Percentiles rank a stretch among this genome's conserved stretches.
Evolutionary conservation across 2,329 filamentous ascomycete genomes (phyloP).

Genomic region (Fusarium clavum): DNA sequence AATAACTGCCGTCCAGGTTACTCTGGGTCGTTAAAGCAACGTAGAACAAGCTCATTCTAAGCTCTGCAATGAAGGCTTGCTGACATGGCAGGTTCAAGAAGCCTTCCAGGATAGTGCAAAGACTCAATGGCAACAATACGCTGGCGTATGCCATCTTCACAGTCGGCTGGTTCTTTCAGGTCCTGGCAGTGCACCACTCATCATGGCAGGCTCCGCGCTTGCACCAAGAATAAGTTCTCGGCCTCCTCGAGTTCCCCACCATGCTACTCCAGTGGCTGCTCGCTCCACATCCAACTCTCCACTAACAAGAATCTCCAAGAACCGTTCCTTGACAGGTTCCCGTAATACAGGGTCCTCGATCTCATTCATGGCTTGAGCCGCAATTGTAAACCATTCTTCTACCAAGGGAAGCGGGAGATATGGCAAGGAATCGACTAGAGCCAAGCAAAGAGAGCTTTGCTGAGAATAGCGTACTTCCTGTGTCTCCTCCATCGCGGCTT

Average conservation of each 20-base stretch:
- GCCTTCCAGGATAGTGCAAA: background rate
- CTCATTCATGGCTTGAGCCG: conserved; percentile 73
- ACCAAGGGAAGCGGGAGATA: conserved; percentile 76
- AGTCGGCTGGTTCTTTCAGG: conserved; percentile 52
- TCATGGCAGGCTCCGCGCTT: conserved; percentile 53
- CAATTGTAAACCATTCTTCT: conserved; percentile 82
- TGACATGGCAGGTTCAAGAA: background rate
- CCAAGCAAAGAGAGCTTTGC: conserved; percentile 80
- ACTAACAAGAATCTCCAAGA: conserved; percentile 82
- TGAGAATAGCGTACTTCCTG: conserved; percentile 69
- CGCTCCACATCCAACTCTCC: conserved; percentile 92
- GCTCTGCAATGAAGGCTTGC: background rate
- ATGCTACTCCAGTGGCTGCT: conserved; percentile 80
- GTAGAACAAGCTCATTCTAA: background rate
- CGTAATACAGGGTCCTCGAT: conserved; percentile 72
- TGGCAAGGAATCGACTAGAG: conserved; percentile 82
- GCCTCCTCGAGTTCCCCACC: conserved; percentile 78
- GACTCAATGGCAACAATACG: background rate
- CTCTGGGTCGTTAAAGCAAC: conserved; percentile 6
- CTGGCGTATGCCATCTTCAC: conserved; percentile 40
- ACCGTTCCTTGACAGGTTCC: conserved; percentile 73
- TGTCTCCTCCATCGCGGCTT: conserved; percentile 43
- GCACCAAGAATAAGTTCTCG: conserved; percentile 61
- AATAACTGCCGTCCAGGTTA: conserved; percentile 15
- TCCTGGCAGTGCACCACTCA: conserved; percentile 65